A percentile compares a stretch with the other conserved stretches of the same genome.
phyloP scores from a whole-genome alignment of 1,284 basidiomycete genomes.

The Takashimella tepidaria region DNA sequence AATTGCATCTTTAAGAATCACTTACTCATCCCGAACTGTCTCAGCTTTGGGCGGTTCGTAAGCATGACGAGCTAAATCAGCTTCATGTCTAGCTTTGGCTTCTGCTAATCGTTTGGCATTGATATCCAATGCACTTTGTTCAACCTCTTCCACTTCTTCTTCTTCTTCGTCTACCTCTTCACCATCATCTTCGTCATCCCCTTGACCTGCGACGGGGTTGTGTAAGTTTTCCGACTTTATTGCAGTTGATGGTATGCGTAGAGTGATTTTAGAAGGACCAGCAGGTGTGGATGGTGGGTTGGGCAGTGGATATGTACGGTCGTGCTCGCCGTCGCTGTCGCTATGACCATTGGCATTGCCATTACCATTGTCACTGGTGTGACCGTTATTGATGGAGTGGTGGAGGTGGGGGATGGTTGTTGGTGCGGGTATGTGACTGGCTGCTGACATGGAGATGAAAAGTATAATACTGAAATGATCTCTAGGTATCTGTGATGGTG shows the following conservation, averaged over 20 bases:
- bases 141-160: background rate
- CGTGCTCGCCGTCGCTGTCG: no score
- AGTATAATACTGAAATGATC: no score
- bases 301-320: no score
- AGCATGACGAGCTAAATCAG: slow-evolving; percentile 27
- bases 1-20: no score
- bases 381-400: no score
- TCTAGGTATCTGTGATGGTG: no score
- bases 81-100: slow-evolving; percentile 26
- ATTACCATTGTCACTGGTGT: no score
- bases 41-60: slow-evolving; percentile 20
- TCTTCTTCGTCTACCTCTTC: background rate
- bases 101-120: slow-evolving; percentile 10
- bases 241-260: slow-evolving; percentile 61
- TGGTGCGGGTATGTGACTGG: no score
- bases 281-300: background rate
- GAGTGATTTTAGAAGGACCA: slow-evolving; percentile 71
- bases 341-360: no score
- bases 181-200: background rate
- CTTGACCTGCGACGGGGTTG: background rate
- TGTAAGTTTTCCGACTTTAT: background rate
- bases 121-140: background rate
- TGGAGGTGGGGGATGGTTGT: no score
- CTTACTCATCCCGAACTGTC: slow-evolving; percentile 37
- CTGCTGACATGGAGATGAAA: no score